Evolutionary conservation across 768 basidiomycete genomes (phyloP).

Genomic region (Boletus fagicola): DNA sequence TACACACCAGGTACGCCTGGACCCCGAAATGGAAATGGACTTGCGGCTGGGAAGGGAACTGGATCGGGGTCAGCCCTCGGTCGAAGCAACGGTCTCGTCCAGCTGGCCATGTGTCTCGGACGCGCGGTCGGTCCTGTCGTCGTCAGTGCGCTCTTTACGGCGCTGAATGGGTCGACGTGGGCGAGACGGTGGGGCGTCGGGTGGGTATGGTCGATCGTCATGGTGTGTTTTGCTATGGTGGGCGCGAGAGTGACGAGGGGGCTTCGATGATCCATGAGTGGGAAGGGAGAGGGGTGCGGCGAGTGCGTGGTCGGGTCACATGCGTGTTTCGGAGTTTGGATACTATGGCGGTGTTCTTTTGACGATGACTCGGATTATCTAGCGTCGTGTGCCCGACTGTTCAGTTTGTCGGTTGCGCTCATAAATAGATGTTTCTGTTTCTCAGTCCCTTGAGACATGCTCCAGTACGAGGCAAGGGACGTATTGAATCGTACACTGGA

Average conservation of each 20-base stretch:
- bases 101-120: slow-evolving; percentile 52
- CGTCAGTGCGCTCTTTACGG: slow-evolving; percentile 22
- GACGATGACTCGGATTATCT: background rate
- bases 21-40: no score
- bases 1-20: no score
- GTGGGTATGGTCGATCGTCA: slow-evolving; percentile 13
- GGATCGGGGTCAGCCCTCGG: slow-evolving; percentile 41
- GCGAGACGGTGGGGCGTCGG: background rate
- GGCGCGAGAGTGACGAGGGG: slow-evolving; percentile 14
- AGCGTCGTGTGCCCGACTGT: background rate
- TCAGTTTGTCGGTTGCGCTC: background rate
- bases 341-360: background rate
- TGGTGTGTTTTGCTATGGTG: slow-evolving; percentile 1
- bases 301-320: no score
- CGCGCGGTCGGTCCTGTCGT: slow-evolving; percentile 50
- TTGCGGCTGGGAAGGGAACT: background rate
- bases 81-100: slow-evolving; percentile 60
- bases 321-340: background rate
- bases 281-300: no score
- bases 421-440: no score
- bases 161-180: slow-evolving; percentile 10
- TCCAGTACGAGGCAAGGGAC: background rate
- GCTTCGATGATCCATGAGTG: background rate
- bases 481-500: no score
- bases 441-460: background rate